These are phyloP conservation scores for Conoideocrella luteorostrata DNA, from an alignment of 2,329 filamentous ascomycete species.

Conservation along the genomic window DNA sequence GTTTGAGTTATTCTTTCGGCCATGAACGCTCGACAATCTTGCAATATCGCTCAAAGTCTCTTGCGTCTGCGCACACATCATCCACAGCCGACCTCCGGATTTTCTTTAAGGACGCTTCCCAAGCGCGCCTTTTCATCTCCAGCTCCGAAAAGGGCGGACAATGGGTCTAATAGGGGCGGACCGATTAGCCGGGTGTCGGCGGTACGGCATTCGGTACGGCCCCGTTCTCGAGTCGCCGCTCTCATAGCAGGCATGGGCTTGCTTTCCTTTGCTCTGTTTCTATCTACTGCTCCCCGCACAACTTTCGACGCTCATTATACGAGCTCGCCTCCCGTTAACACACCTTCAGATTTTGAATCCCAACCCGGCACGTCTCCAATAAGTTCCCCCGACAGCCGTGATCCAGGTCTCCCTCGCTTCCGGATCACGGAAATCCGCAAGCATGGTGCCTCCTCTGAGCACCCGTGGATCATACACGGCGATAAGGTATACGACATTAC, in stretches of 20 bases:
- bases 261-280: constrained; percentile 5
- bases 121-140: constrained; percentile 4
- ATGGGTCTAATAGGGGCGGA: not conserved
- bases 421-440: constrained; percentile 45
- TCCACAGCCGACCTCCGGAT: not conserved
- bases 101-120: not conserved
- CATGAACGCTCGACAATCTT: constrained; percentile 12
- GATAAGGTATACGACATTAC: constrained; percentile 66
- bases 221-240: constrained; percentile 9
- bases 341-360: not conserved
- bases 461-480: constrained; percentile 58
- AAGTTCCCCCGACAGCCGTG: constrained; percentile 20
- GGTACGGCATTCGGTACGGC: constrained; percentile 8
- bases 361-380: constrained; percentile 3
- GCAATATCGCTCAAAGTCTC: constrained; percentile 11
- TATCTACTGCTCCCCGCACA: constrained; percentile 4
- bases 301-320: constrained; percentile 10
- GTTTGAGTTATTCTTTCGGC: no score
- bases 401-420: constrained; percentile 40
- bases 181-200: constrained; percentile 4
- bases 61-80: constrained; percentile 1
- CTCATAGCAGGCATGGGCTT: constrained; percentile 7
- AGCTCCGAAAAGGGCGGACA: not conserved
- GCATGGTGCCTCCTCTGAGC: constrained; percentile 44
- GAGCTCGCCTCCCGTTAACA: not conserved